Evolutionary conservation across 1,284 basidiomycete genomes (phyloP), one percentile per base, ranked within the genome.

Genomic region (Uromyces viciae-fabae): DNA sequence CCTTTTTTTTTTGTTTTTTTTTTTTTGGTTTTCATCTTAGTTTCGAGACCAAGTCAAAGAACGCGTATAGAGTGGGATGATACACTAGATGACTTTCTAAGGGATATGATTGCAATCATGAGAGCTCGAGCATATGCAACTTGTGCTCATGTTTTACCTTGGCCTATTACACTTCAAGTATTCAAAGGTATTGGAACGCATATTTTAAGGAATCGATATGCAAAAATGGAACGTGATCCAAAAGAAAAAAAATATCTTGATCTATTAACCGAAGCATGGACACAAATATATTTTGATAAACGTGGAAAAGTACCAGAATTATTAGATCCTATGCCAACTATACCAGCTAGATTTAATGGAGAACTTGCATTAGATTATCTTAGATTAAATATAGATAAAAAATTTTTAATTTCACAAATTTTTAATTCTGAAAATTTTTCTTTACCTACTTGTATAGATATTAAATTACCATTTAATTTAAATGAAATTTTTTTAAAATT

Each of bases 211-310:
- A 81, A 74, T 54, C 78, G 78, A 38, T 49, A 58, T 3, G 54
- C 25, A n/a, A 73, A 74, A 81, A 46, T 81, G 58, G 71, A 74
- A 28, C 71, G 71, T 31, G 71, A 74, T 46, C 69, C 69, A 8
- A 54, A 46, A 28, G 71, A 81, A 22, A 73, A 81, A n/a, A 74
- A 62, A 25, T 81, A 81, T 52, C 68, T 81, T 49, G 71, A 81
- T 64, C 71, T 81, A 49, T 49, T 81, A 22, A 66, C 78, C 15
- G 78, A 81, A 62, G 69, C 78, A 33, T 81, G 78, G 78, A 74
- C 69, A 19, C 71, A 81, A 66, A 15, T 81, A 14, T 81, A 81
- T 43, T 74, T 81, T 36, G 71, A 74, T 38, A 73, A 81, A 25
- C 78, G 78, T 43, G 78, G 78, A 25, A 79, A 79, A 42, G 58